Evolutionary conservation across 306 rosid genomes (phyloP).

Genomic region (Gastrolobium bilobum): DNA sequence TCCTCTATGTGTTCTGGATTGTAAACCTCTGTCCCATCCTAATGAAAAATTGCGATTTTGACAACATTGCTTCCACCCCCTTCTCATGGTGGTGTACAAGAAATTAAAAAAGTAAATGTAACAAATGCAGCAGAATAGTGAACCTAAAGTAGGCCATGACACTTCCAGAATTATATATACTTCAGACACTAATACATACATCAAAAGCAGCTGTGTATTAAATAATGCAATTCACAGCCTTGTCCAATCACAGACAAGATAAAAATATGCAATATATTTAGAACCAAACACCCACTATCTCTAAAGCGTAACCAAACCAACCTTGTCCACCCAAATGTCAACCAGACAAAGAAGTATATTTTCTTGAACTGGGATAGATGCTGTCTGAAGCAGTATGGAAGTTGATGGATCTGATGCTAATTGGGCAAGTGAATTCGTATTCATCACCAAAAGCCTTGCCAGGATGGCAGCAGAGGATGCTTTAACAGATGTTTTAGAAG

Average conservation of each 20-base stretch:
- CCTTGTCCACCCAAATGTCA: slow-evolving; percentile 98
- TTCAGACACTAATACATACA: neutral
- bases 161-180: slow-evolving; percentile 19
- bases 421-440: slow-evolving; percentile 90
- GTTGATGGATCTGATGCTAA: slow-evolving; percentile 87
- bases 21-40: too few relatives aligned
- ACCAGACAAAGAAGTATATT: slow-evolving; percentile 89
- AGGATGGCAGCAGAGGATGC: slow-evolving; percentile 96
- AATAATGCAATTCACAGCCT: slow-evolving; percentile 17
- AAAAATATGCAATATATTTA: slow-evolving; percentile 33
- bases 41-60: too few relatives aligned
- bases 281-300: slow-evolving; percentile 25
- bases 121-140: slow-evolving; percentile 12
- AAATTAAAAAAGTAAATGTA: slow-evolving; percentile 20
- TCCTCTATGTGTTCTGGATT: too few relatives aligned
- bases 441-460: slow-evolving; percentile 95
- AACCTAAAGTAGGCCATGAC: slow-evolving; percentile 18
- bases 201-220: slow-evolving; percentile 13
- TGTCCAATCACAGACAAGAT: slow-evolving; percentile 27
- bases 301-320: slow-evolving; percentile 54
- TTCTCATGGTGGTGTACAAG: neutral
- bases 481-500: slow-evolving; percentile 84
- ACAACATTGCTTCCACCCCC: neutral
- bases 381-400: slow-evolving; percentile 68
- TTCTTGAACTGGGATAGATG: slow-evolving; percentile 74